A percentile compares a stretch with the other conserved stretches of the same genome.
Conservation (phyloP, 352 stramenopile genomes). For the Phytophthora ohioensis region DNA sequence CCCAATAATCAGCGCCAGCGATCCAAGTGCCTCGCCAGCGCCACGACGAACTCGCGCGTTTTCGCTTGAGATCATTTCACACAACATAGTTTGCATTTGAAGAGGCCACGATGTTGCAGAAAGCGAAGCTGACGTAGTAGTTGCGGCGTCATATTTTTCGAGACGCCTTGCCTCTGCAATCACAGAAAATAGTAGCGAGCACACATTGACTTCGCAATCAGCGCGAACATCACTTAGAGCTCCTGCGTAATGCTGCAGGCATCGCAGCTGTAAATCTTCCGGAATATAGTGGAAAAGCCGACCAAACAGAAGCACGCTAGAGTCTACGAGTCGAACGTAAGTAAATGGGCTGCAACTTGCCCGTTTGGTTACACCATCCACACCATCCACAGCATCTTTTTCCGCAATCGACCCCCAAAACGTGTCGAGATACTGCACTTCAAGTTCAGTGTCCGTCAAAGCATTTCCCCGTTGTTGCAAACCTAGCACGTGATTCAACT, state of each 20-base stretch:
- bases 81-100: conserved; percentile 85
- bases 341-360: conserved; percentile 78
- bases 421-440: conserved; percentile 85
- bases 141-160: conserved; percentile 26
- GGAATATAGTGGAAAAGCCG: conserved; percentile 81
- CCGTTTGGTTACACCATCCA: conserved; percentile 42
- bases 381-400: conserved; percentile 34
- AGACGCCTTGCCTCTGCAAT: conserved; percentile 60
- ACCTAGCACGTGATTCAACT: conserved; percentile 80
- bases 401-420: conserved; percentile 67
- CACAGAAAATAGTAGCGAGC: conserved; percentile 74
- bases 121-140: conserved; percentile 26
- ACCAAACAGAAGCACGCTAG: conserved; percentile 81
- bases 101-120: conserved; percentile 60
- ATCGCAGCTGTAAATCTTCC: conserved; percentile 86
- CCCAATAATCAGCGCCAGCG: conserved; percentile 57
- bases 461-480: conserved; percentile 76
- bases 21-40: conserved; percentile 78
- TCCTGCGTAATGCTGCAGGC: conserved; percentile 79
- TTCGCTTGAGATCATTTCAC: conserved; percentile 79
- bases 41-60: conserved; percentile 70
- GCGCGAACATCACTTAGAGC: conserved; percentile 66
- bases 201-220: conserved; percentile 84
- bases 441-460: conserved; percentile 84
- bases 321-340: conserved; percentile 82